phyloP scores from a whole-genome alignment of 768 basidiomycete genomes.

The Leucogyrophana mollusca region DNA sequence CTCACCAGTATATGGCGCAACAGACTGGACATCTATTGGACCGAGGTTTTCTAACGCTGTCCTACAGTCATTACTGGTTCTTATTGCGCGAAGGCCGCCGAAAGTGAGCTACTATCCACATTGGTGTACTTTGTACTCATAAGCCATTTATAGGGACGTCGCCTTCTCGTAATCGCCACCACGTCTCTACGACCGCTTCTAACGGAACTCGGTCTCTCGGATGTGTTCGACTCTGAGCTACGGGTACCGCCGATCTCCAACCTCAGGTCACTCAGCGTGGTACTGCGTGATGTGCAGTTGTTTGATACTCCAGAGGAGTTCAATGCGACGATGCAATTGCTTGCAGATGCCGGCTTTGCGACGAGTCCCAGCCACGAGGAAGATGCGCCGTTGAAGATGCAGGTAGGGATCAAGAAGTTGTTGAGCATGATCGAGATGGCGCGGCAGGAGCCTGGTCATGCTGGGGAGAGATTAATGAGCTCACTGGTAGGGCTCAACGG shows the following conservation, averaged over 20 bases:
- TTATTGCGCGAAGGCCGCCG: conserved; percentile 87
- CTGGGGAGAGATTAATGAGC: conserved; percentile 65
- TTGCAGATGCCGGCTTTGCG: conserved; percentile 75
- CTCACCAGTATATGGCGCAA: background rate
- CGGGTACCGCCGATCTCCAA: conserved; percentile 79
- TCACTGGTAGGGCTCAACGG: conserved; percentile 55
- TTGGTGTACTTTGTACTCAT: conserved; percentile 2
- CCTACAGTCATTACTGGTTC: conserved; percentile 84
- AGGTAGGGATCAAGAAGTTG: conserved; percentile 93
- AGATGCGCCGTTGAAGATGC: conserved; percentile 47
- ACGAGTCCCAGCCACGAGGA: conserved; percentile 40
- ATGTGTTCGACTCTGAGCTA: conserved; percentile 86
- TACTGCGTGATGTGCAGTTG: conserved; percentile 77
- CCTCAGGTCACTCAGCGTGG: conserved; percentile 67
- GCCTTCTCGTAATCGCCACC: conserved; percentile 88
- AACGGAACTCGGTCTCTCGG: conserved; percentile 84
- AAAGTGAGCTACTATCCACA: conserved; percentile 56
- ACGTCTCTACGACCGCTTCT: conserved; percentile 86
- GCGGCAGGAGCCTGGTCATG: conserved; percentile 88
- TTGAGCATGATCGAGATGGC: conserved; percentile 94
- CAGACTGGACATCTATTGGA: conserved; percentile 97
- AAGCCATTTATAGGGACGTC: conserved; percentile 65
- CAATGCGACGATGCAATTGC: conserved; percentile 56
- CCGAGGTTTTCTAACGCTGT: conserved; percentile 96
- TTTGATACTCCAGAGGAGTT: conserved; percentile 61